Percentiles rank a stretch among this genome's conserved stretches.
Evolutionary conservation across 768 basidiomycete genomes (phyloP).

Genomic region (Fibroporia radiculosa): DNA sequence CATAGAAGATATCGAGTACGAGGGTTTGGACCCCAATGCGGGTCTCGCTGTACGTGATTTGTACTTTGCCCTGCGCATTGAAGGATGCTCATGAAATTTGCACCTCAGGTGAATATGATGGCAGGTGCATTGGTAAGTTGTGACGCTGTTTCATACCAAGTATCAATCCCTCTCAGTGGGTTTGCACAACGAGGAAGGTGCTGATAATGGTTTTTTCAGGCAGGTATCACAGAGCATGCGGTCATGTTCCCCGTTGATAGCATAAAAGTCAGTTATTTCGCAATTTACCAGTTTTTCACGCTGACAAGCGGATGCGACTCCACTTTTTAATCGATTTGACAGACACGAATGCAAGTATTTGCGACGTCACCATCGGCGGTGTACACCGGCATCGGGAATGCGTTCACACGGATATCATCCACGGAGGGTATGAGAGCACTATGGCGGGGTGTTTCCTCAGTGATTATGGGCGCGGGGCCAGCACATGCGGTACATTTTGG

Average conservation of each 20-base stretch:
- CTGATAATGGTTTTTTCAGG: constrained; percentile 38
- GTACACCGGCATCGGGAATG: constrained; percentile 86
- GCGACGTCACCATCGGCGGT: constrained; percentile 77
- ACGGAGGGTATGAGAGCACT: constrained; percentile 88
- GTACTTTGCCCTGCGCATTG: not conserved
- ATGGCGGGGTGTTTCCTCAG: constrained; percentile 95
- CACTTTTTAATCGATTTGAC: not conserved
- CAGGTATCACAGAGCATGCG: constrained; percentile 97
- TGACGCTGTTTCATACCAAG: not conserved
- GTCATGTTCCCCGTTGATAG: constrained; percentile 99
- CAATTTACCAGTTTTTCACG: not conserved
- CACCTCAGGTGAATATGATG: constrained; percentile 82
- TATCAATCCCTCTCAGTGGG: not conserved
- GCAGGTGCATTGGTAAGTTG: constrained; percentile 87
- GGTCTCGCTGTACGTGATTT: constrained; percentile 56
- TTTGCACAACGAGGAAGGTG: not conserved
- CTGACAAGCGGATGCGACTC: not conserved
- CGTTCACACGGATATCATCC: constrained; percentile 85
- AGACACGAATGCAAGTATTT: constrained; percentile 99
- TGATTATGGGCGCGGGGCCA: constrained; percentile 93
- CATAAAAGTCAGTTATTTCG: constrained; percentile 69
- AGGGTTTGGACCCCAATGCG: constrained; percentile 65
- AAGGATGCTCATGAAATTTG: constrained; percentile 7
- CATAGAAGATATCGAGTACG: constrained; percentile 55
- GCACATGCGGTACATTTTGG: constrained; percentile 99